Evolutionary conservation across 2,329 filamentous ascomycete genomes (phyloP), one percentile per base, ranked within the genome.

Genomic region (Colletotrichum tropicale): DNA sequence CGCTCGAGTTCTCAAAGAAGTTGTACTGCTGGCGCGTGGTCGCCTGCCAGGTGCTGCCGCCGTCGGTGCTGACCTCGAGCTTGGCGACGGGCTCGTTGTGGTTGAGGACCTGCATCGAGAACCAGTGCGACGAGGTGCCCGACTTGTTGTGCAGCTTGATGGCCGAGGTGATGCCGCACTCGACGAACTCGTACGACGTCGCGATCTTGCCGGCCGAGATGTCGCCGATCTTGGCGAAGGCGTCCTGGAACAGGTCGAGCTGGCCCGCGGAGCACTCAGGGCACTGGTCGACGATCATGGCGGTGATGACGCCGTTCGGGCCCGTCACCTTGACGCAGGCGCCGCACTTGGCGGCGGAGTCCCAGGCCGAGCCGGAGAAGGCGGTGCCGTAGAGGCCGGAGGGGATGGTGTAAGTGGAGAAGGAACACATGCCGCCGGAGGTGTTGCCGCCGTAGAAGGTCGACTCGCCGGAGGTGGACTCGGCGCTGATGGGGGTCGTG

Each of bases 321-420:
- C 90, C 90, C 4, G 87, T 91, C 38, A 94, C 91, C 67, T 87
- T 82, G 15, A 94, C 84, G 77, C 93, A 94, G 24, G 87, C 85
- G 77, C 93, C 93, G 79, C 93, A 94, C 77, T 90, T 85, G 56
- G 85, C 87, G 3, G 89, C 87, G 68, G 81, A 83, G 66, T 87
- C 82, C 93, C 93, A 94, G 78, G 88, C 89, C 5, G 86, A 84
- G 52, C 88, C 88, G 1, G 92, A 91, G 66, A 92, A 87, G 3
- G 93, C 93, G 12, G 91, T 92, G 71, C 93, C 93, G 79, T 86
- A 91, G 71, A 94, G 82, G 15, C 86, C 85, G 13, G 88, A 85
- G 8, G 92, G 92, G 30, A 94, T 85, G 4, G 88, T 92, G 84
- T 93, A 93, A 66, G 88, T 90, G 9, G 87, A 86, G 86, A 94